Evolutionary conservation across 441 rosid genomes (phyloP), one percentile per base, ranked within the genome.

Genomic region (Aleurites moluccanus): DNA sequence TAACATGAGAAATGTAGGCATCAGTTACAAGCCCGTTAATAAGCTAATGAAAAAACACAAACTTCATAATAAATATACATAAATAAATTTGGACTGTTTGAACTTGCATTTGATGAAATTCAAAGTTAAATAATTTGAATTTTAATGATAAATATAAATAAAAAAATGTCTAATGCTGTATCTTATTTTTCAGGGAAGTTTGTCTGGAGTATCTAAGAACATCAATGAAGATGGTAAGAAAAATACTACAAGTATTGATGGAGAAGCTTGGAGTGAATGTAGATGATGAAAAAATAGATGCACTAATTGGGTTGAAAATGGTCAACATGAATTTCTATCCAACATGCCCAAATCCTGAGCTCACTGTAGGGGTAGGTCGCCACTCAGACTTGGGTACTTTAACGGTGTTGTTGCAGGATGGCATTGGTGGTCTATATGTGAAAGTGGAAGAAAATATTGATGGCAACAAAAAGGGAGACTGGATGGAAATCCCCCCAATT

Each of bases 321-420:
- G 90, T 90, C 33, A 85, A 87, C 79, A 88, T 88, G 94, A 88
- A 90, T 77, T 90, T 69, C 63, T 90, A 88, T 49, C 94, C 94
- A 1, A 73, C 67, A 6, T 90, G 92, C 67, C 92, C 91, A 3
- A 84, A 80, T 59, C 92, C 94, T 0, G 86, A 86, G 66, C 86
- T 87, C 3, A 90, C 91, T 0, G 81, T 90, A 0, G 94, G 92
- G 0, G 88, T 82, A 0, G 89, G 91, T 0, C 83, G 89, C 10
- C 91, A 89, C 78, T 87, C 91, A 2, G 89, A 87, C 74, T 70
- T 87, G 71, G 91, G 91, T 4, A 77, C 78, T 50, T 61, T 89
- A 0, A 87, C 89, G 0, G 77, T 87, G 50, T 75, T 89, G 8
- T 50, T 87, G 67, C 89, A 89, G 79, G 91, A 87, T 62, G 88